Percentiles rank a stretch among this genome's conserved stretches.
Evolutionary conservation across 2,329 filamentous ascomycete genomes (phyloP).

Genomic region (Akanthomyces uredinophilus): DNA sequence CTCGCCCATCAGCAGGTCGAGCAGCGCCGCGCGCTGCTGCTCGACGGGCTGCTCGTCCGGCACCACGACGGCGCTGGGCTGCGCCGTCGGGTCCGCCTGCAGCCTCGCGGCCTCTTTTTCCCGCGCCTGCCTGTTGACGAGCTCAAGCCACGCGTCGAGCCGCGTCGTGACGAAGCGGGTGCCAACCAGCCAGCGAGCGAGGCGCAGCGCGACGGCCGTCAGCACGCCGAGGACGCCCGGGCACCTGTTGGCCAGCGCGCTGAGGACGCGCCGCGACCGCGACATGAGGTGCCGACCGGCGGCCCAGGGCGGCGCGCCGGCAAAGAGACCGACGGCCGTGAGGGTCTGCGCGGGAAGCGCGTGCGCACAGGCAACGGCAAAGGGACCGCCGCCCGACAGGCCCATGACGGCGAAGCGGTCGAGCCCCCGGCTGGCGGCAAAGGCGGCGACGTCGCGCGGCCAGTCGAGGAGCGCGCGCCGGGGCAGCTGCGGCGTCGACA

Average conservation of each 20-base stretch:
- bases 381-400: conserved; percentile 32
- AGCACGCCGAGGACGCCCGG: conserved; percentile 21
- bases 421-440: conserved; percentile 25
- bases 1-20: conserved; percentile 27
- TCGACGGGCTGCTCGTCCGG: conserved; percentile 13
- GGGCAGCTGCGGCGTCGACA: conserved; percentile 31
- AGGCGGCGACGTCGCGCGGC: conserved; percentile 28
- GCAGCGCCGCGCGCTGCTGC: conserved; percentile 22
- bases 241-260: conserved; percentile 20
- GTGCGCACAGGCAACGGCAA: conserved; percentile 31
- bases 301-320: conserved; percentile 30
- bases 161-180: conserved; percentile 16
- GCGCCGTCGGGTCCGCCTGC: background rate
- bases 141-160: conserved; percentile 23
- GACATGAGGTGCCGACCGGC: conserved; percentile 28
- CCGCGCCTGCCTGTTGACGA: conserved; percentile 16
- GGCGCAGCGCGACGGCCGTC: conserved; percentile 18
- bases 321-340: conserved; percentile 33
- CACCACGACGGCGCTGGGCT: conserved; percentile 1
- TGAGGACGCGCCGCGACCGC: conserved; percentile 18
- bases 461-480: conserved; percentile 29
- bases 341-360: conserved; percentile 26
- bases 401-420: conserved; percentile 29
- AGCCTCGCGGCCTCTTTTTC: conserved; percentile 14
- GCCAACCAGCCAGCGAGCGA: conserved; percentile 20